These are phyloP conservation scores for Fusarium coffeatum DNA, from an alignment of 2,329 filamentous ascomycete genomes.

Conservation along the genomic window DNA sequence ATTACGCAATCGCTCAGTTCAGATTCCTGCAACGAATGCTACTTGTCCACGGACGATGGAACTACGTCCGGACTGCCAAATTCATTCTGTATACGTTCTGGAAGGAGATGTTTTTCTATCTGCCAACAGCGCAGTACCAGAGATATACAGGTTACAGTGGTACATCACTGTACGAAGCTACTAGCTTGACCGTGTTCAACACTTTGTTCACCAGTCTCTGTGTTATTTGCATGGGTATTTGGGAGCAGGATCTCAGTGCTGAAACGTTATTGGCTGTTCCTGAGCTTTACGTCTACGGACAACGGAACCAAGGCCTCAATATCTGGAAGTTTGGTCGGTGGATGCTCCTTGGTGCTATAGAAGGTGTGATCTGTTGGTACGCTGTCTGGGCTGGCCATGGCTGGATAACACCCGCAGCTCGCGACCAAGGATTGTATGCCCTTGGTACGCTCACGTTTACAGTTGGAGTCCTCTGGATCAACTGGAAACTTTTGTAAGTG, in stretches of 20 bases:
- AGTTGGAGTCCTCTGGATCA: slow-evolving; percentile 77
- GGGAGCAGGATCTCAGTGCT: slow-evolving; percentile 87
- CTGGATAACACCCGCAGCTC: slow-evolving; percentile 60
- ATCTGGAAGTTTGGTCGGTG: slow-evolving; percentile 78
- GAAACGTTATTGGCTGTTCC: slow-evolving; percentile 91
- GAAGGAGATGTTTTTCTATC: slow-evolving; percentile 87
- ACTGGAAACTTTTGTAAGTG: slow-evolving; percentile 78
- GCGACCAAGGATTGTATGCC: slow-evolving; percentile 78
- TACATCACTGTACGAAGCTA: slow-evolving; percentile 89
- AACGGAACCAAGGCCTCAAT: slow-evolving; percentile 78
- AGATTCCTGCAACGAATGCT: slow-evolving; percentile 86
- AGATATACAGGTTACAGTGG: slow-evolving; percentile 88
- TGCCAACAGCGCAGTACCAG: slow-evolving; percentile 87
- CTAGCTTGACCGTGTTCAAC: slow-evolving; percentile 91
- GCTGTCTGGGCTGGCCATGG: slow-evolving; percentile 65
- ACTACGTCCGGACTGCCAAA: slow-evolving; percentile 87
- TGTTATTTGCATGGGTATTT: slow-evolving; percentile 90
- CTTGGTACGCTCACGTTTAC: slow-evolving; percentile 79
- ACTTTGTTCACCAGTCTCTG: slow-evolving; percentile 91
- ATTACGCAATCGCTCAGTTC: slow-evolving; percentile 93
- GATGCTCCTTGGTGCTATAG: slow-evolving; percentile 78
- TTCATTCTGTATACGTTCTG: slow-evolving; percentile 93
- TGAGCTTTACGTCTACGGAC: slow-evolving; percentile 88
- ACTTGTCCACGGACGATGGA: slow-evolving; percentile 89
- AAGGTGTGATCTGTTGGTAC: slow-evolving; percentile 81